Evolutionary conservation across 164 flowering plant species (phyloP).

Genomic region (Annona squamosa): DNA sequence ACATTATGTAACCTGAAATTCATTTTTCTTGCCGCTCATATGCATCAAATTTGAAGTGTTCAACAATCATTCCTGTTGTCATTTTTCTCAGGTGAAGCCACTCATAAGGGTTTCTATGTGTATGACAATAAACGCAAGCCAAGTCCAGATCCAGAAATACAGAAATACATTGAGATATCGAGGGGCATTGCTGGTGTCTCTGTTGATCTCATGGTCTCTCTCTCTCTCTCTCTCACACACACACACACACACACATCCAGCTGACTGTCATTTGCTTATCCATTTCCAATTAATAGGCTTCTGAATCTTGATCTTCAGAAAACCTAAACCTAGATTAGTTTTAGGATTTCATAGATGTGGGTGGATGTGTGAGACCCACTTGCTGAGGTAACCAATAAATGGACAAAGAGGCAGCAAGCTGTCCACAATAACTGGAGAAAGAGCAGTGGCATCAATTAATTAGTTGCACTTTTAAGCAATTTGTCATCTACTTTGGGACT

Average conservation of each 20-base stretch:
- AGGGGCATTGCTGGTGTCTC: slow-evolving; percentile 59
- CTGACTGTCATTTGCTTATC: too few relatives aligned
- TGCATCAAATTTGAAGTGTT: not conserved
- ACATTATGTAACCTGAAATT: not conserved
- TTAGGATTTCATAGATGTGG: not conserved
- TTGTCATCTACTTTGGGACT: not conserved
- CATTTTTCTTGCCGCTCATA: not conserved
- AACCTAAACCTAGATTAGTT: not conserved
- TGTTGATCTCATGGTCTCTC: slow-evolving; percentile 70
- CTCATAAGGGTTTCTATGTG: slow-evolving; percentile 70
- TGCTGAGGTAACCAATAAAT: not conserved
- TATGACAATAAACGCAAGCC: slow-evolving; percentile 70
- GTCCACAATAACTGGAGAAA: not conserved
- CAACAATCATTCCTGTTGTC: not conserved
- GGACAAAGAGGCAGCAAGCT: not conserved
- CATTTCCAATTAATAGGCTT: too few relatives aligned
- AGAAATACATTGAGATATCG: slow-evolving; percentile 68
- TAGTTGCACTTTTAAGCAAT: not conserved
- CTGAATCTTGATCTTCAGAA: not conserved
- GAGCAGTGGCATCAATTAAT: not conserved
- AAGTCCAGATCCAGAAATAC: slow-evolving; percentile 68
- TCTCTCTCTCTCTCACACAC: slow-evolving; percentile 16
- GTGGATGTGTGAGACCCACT: not conserved
- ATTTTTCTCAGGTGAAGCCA: slow-evolving; percentile 61
- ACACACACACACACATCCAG: not conserved